These are phyloP conservation scores for Dendrobium officinale DNA, from an alignment of 106 monocot species.

Conservation along the genomic window DNA sequence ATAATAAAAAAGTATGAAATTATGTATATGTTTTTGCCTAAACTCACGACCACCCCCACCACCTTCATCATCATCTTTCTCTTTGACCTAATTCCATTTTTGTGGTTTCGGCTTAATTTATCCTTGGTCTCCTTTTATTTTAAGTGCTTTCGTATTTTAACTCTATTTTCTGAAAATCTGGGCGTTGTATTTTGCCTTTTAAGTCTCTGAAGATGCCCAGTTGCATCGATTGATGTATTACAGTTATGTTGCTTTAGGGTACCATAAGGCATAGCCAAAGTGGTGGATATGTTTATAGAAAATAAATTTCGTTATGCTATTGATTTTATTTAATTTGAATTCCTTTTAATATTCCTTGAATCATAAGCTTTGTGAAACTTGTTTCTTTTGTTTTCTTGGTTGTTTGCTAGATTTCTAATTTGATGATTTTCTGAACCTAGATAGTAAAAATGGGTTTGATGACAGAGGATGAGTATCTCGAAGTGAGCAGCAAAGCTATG, in stretches of 20 bases:
- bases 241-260: background rate
- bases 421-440: slow-evolving; percentile 30
- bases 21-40: too few species aligned
- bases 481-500: slow-evolving; percentile 84
- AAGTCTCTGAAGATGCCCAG: background rate
- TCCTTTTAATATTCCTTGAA: background rate
- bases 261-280: background rate
- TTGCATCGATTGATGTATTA: background rate
- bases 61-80: too few species aligned
- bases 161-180: background rate
- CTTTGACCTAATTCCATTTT: too few species aligned
- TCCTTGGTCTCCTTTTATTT: background rate
- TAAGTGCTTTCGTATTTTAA: background rate
- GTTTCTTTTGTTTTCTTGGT: background rate
- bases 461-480: slow-evolving; percentile 80
- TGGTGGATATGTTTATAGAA: too few species aligned
- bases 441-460: slow-evolving; percentile 77
- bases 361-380: background rate
- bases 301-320: background rate
- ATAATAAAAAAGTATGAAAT: too few species aligned
- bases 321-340: background rate
- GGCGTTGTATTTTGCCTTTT: background rate
- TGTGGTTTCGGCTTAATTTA: background rate
- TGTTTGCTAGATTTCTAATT: background rate
- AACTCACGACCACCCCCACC: too few species aligned